Conservation (phyloP, 495 filamentous ascomycete genomes). For the Massariosphaeria phaeospora region DNA sequence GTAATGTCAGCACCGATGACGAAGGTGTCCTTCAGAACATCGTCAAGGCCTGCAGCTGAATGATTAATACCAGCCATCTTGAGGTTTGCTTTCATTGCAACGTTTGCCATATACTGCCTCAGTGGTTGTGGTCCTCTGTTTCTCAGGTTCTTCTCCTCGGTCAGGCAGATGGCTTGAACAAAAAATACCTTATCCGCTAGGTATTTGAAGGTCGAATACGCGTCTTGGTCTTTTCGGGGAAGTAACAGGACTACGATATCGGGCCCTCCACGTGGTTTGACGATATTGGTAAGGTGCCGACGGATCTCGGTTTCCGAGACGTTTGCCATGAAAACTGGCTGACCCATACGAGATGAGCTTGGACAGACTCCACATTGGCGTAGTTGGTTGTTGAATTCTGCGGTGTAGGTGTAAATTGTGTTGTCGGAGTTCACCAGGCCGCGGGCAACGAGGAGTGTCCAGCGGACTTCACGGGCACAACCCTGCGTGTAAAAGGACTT, state of each 20-base stretch:
- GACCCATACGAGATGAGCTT: no score
- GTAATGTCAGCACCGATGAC: conserved; percentile 27
- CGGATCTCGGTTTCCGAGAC: not conserved
- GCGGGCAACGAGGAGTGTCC: not conserved
- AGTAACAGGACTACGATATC: not conserved
- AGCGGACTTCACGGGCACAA: not conserved
- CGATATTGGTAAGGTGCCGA: not conserved
- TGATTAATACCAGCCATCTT: conserved; percentile 15
- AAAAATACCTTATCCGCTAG: not conserved
- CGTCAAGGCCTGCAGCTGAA: not conserved
- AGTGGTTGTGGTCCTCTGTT: not conserved
- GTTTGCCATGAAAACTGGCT: not conserved
- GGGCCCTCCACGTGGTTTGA: not conserved
- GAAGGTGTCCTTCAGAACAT: not conserved
- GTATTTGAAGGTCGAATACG: conserved; percentile 1
- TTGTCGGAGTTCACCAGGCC: no score
- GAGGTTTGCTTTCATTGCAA: conserved; percentile 25
- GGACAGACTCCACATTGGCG: no score
- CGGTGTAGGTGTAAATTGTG: no score
- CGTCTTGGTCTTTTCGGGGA: not conserved
- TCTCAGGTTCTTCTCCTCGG: not conserved
- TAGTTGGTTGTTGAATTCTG: no score
- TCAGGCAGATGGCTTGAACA: not conserved
- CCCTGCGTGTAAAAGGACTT: not conserved
- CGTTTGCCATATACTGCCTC: conserved; percentile 10